Evolutionary conservation across 306 rosid genomes (phyloP).

Genomic region (Glycine latifolia): DNA sequence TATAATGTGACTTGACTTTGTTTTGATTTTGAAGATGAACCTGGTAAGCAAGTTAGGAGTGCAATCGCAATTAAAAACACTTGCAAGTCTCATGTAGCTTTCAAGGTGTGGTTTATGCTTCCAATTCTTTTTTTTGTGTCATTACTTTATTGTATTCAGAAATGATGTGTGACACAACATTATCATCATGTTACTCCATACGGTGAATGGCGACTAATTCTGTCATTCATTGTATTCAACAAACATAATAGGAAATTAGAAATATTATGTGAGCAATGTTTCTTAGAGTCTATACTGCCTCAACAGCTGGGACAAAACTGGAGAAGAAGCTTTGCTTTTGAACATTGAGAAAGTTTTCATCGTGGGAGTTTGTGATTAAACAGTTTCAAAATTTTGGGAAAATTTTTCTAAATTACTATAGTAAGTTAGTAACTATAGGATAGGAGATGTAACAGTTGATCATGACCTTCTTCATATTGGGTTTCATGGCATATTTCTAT

Average conservation of each 20-base stretch:
- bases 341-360: background rate
- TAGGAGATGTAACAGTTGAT: conserved; percentile 22
- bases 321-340: background rate
- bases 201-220: background rate
- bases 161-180: conserved; percentile 24
- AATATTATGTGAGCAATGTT: no score
- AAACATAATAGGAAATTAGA: conserved; percentile 21
- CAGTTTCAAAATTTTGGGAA: conserved; percentile 17
- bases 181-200: conserved; percentile 5
- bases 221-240: conserved; percentile 26
- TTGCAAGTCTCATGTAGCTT: conserved; percentile 89
- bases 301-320: conserved; percentile 19
- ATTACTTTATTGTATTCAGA: conserved; percentile 8
- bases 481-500: background rate
- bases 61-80: conserved; percentile 93
- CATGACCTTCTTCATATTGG: conserved; percentile 9
- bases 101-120: conserved; percentile 72
- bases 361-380: background rate
- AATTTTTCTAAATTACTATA: conserved; percentile 19
- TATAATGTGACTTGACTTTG: conserved; percentile 45
- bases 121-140: conserved; percentile 2
- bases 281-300: conserved; percentile 4
- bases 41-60: conserved; percentile 95
- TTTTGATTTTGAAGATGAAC: conserved; percentile 73
- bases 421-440: background rate